Evolutionary conservation across 1,284 basidiomycete genomes (phyloP).

Genomic region (Cutaneotrichosporon mucoides): DNA sequence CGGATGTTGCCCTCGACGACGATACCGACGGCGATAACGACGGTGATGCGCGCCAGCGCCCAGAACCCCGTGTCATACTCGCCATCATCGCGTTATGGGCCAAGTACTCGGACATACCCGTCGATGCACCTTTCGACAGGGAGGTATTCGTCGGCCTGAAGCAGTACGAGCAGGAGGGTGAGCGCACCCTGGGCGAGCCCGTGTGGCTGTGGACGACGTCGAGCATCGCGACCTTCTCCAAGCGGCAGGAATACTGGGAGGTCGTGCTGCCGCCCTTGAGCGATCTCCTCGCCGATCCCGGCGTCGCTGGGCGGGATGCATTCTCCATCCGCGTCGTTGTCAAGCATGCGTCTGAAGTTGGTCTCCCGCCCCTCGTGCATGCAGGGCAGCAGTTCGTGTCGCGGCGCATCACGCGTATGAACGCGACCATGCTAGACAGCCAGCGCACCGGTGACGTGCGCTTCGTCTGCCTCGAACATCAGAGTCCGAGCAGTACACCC

Average conservation of each 20-base stretch:
- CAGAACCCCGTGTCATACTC: conserved; percentile 18
- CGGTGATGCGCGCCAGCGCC: background rate
- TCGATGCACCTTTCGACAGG: conserved; percentile 53
- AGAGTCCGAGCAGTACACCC: background rate
- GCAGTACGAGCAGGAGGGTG: conserved; percentile 59
- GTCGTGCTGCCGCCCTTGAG: conserved; percentile 64
- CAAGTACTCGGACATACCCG: conserved; percentile 13
- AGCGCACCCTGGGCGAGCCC: conserved; percentile 61
- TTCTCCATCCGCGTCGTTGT: conserved; percentile 62
- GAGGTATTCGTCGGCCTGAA: conserved; percentile 71
- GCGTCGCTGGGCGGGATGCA: conserved; percentile 60
- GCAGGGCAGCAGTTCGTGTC: conserved; percentile 53
- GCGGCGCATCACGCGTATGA: conserved; percentile 12
- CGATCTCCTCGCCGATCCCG: conserved; percentile 58
- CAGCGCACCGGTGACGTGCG: conserved; percentile 55
- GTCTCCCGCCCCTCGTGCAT: conserved; percentile 54
- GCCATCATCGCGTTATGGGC: conserved; percentile 21
- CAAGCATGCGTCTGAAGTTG: conserved; percentile 57
- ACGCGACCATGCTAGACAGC: conserved; percentile 26
- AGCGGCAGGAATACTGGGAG: conserved; percentile 67
- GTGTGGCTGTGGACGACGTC: conserved; percentile 69
- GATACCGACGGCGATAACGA: background rate
- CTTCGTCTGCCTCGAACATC: conserved; percentile 64
- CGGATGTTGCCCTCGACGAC: too few relatives aligned
- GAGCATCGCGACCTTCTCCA: conserved; percentile 63